Conservation (phyloP, 1,139 yeast genomes). For the Pichia cactophila region DNA sequence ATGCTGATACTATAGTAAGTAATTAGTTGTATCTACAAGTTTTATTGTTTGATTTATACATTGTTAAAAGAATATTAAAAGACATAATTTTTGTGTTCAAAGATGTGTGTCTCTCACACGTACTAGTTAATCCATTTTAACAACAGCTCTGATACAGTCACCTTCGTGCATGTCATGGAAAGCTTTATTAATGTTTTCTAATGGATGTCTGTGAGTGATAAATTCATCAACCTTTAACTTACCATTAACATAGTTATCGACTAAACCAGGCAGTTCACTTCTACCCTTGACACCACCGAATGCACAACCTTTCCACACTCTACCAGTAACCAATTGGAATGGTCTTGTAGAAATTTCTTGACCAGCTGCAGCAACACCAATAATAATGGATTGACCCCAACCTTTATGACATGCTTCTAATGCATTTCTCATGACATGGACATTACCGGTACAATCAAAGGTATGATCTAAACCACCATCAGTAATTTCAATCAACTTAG, state of each 20-base stretch:
- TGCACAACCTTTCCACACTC: constrained; percentile 98
- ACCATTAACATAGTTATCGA: constrained; percentile 78
- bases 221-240: constrained; percentile 88
- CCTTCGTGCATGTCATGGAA: constrained; percentile 95
- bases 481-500: constrained; percentile 77
- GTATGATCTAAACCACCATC: constrained; percentile 97
- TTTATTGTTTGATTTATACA: no score
- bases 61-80: neutral
- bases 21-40: neutral
- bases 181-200: constrained; percentile 75
- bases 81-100: neutral
- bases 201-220: constrained; percentile 80
- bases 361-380: constrained; percentile 99
- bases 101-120: constrained; percentile 7
- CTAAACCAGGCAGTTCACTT: constrained; percentile 86
- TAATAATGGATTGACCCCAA: constrained; percentile 92
- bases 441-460: constrained; percentile 97
- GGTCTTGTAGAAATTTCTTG: constrained; percentile 95
- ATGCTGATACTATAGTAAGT: no score
- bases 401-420: constrained; percentile 97
- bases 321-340: constrained; percentile 96
- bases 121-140: constrained; percentile 22
- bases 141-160: constrained; percentile 86
- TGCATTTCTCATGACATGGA: constrained; percentile 88
- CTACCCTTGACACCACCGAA: constrained; percentile 99